Percentiles rank a stretch among this genome's conserved stretches.
phyloP scores from a whole-genome alignment of 208 protist species.

The Leishmania arabica region DNA sequence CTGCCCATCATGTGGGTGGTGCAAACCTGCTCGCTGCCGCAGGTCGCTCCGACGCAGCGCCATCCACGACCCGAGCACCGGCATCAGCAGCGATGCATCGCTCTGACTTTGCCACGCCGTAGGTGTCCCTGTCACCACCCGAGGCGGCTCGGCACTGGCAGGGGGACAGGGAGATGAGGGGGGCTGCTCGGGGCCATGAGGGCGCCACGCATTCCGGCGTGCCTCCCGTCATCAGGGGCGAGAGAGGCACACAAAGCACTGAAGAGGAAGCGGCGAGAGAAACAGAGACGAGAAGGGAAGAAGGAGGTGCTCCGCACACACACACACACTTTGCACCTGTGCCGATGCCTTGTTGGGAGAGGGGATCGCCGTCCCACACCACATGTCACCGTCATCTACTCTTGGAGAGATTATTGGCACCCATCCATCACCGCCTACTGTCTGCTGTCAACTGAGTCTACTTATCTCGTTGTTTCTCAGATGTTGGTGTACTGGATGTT shows the following conservation, averaged over 20 bases:
- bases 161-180: too few relatives aligned
- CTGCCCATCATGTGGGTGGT: background rate
- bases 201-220: too few relatives aligned
- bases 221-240: background rate
- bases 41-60: background rate
- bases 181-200: too few relatives aligned
- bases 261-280: background rate
- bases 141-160: too few relatives aligned
- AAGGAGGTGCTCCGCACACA: background rate
- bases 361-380: background rate
- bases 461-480: background rate
- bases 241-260: background rate
- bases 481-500: constrained; percentile 48
- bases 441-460: background rate
- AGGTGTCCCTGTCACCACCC: background rate
- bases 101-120: background rate
- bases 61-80: background rate
- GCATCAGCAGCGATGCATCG: background rate
- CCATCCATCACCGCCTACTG: background rate
- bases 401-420: background rate
- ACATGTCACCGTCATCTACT: background rate
- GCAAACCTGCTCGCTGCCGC: background rate
- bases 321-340: background rate
- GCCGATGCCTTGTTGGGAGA: background rate
- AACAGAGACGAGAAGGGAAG: background rate